Evolutionary conservation across 768 basidiomycete genomes (phyloP), one percentile per base, ranked within the genome.

Genomic region (Tephrocybe sp.): DNA sequence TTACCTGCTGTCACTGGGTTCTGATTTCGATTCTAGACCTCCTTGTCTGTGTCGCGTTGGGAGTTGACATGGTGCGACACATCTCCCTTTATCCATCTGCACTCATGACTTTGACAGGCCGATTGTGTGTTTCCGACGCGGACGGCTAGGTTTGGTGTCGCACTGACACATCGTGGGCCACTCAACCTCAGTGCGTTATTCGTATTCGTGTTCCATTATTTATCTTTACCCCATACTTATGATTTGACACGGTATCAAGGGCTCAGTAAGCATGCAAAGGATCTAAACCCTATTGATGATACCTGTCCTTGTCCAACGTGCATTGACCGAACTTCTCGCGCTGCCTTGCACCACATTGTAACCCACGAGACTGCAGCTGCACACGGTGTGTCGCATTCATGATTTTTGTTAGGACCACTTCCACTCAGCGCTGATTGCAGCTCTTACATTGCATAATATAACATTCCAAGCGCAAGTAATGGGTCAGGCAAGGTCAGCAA

Each of bases 41-140:
- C 12, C 71, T 96, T 35, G 92, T 95, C 12, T 94, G 93, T 60
- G 85, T 92, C 17, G 92, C 92, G 4, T 73, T 96, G n/a, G 92
- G 92, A 12, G 79, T 95, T 26, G 92, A 96, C 61, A 95, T 96
- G 91, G 92, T 89, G 55, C 26, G 71, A 30, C 5, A 17, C 54
- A 17, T 16, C 23, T 35, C 30, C n/a, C 17, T 45, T 20, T 39
- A 35, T 11, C 16, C 43, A 35, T 32, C 30, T 16, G 20, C 8
- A 54, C 6, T 54, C 41, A 14, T 26, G 43, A 43, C 17, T 20
- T 48, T 16, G 47, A 9, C 52, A 91, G 90, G 92, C 92, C 0
- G 92, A 96, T 64, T 96, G 92, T 55, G 92, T 96, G 10, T 95
- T 93, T 60, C 93, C 92, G 30, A 96, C 92, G 1, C 80, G 93